phyloP scores from a whole-genome alignment of 2,329 filamentous ascomycete genomes.

The Penicillium sp. region DNA sequence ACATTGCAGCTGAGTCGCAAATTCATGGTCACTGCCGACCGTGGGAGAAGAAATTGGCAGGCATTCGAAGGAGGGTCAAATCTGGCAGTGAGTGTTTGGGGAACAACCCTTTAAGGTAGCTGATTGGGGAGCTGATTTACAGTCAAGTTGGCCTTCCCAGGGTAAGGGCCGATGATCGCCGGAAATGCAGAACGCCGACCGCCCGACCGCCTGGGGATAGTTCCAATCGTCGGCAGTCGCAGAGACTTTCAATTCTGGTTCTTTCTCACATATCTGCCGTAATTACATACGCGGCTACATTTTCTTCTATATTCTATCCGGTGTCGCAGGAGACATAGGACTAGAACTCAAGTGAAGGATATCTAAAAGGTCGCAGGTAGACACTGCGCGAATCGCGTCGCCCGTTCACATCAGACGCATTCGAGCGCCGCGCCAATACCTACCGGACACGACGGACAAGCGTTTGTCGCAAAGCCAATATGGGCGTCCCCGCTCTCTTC shows the following conservation, averaged over 20 bases:
- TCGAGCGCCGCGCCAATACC: conserved; percentile 11
- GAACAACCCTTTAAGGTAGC: conserved; percentile 1
- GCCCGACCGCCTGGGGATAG: conserved; percentile 19
- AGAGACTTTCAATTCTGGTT: conserved; percentile 19
- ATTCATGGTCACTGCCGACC: conserved; percentile 45
- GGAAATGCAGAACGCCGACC: conserved; percentile 19
- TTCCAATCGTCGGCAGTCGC: conserved; percentile 6
- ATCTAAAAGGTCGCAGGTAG: not conserved
- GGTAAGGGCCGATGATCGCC: conserved; percentile 17
- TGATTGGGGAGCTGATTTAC: conserved; percentile 8
- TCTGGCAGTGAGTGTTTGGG: conserved; percentile 6
- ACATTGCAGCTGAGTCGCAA: conserved; percentile 45
- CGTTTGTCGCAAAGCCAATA: conserved; percentile 43
- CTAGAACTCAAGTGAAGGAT: not conserved
- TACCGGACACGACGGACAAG: conserved; percentile 4
- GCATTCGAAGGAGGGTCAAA: conserved; percentile 33
- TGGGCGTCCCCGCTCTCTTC: conserved; percentile 95
- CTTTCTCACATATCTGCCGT: conserved; percentile 12
- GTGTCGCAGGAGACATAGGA: not conserved
- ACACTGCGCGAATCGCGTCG: conserved; percentile 9
- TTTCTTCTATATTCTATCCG: not conserved
- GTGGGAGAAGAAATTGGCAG: conserved; percentile 25
- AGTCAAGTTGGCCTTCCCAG: conserved; percentile 24
- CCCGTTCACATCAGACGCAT: conserved; percentile 12
- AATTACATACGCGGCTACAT: conserved; percentile 16